Evolutionary conservation across 805 yeast genomes (phyloP), one percentile per base, ranked within the genome.

Genomic region (Metschnikowia gruessii): DNA sequence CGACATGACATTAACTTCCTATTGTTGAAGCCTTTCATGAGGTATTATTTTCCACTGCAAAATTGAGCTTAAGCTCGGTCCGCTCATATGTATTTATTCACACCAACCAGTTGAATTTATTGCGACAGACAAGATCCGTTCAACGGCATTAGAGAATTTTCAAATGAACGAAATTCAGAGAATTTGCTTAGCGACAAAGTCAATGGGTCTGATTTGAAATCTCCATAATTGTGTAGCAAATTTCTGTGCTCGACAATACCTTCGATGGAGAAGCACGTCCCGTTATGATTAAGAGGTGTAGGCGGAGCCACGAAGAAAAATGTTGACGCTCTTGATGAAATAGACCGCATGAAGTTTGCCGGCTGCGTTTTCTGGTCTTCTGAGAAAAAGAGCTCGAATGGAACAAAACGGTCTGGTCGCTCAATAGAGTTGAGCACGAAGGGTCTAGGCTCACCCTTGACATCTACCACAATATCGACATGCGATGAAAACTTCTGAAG

Each of bases 301-400:
- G 48, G 43, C 6, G 43, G 37, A 9, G 43, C 28, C 36, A 34
- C 30, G 26, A 45, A 45, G 37, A 24, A 19, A 21, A 45, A 45
- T 15, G 7, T 11, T 1, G 19, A 16, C 7, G 11, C 5, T 16
- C 4, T 11, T 6, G 16, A n/a, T 7, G 37, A 13, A 8, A 39
- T 22, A 8, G 37, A 24, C 3, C 32, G 35, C 43, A 45, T 35
- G 16, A 16, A 29, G 10, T 12, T 12, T 35, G 24, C 37, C 2
- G 22, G 13, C 18, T 38, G 37, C 2, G 39, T 6, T 21, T 10
- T 16, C 24, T 45, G 40, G 15, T 39, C 37, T 8, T 39, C 19
- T 2, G 31, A 11, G 19, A 34, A 35, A 17, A 45, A 45, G 11
- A 40, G 34, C 26, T 39, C 43, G 19, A 45, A 45, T 2, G 48